A percentile compares a stretch with the other conserved stretches of the same genome.
Conservation (phyloP, 2,329 filamentous ascomycete genomes). For the Phialophora tarda region DNA sequence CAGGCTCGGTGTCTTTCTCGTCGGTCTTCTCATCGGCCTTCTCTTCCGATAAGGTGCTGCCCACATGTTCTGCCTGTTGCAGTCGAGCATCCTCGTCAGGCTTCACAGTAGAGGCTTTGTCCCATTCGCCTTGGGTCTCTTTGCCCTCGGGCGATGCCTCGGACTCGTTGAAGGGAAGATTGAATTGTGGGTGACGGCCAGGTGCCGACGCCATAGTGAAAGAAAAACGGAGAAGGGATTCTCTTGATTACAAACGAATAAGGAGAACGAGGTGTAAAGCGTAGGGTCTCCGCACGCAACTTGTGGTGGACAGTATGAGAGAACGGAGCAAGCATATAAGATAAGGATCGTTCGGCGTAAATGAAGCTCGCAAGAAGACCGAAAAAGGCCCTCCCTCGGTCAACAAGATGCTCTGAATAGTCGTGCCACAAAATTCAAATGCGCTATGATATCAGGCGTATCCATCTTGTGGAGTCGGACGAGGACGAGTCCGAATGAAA, state of each 20-base stretch:
- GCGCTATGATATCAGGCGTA: constrained; percentile 30
- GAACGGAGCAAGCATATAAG: constrained; percentile 13
- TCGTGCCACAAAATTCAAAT: constrained; percentile 7
- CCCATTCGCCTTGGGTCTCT: constrained; percentile 31
- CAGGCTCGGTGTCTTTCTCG: constrained; percentile 17
- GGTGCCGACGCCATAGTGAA: constrained; percentile 8
- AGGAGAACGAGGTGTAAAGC: neutral
- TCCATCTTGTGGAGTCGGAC: constrained; percentile 21
- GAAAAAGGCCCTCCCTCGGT: neutral
- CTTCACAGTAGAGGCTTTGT: constrained; percentile 30
- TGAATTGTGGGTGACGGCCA: constrained; percentile 14
- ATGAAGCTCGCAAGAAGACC: neutral
- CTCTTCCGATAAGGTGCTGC: constrained; percentile 9
- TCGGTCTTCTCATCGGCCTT: constrained; percentile 9
- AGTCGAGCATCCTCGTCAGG: constrained; percentile 20
- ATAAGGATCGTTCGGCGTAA: neutral
- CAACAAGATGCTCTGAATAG: constrained; percentile 4
- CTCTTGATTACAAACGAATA: neutral
- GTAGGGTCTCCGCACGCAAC: neutral
- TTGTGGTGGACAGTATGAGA: constrained; percentile 1
- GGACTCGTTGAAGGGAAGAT: constrained; percentile 4
- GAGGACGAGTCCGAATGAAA: constrained; percentile 16
- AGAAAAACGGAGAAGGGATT: neutral
- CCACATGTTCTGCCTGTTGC: constrained; percentile 24
- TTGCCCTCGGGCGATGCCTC: constrained; percentile 8